Evolutionary conservation across 2,329 filamentous ascomycete genomes (phyloP).

Genomic region (Ilyonectria sp.): DNA sequence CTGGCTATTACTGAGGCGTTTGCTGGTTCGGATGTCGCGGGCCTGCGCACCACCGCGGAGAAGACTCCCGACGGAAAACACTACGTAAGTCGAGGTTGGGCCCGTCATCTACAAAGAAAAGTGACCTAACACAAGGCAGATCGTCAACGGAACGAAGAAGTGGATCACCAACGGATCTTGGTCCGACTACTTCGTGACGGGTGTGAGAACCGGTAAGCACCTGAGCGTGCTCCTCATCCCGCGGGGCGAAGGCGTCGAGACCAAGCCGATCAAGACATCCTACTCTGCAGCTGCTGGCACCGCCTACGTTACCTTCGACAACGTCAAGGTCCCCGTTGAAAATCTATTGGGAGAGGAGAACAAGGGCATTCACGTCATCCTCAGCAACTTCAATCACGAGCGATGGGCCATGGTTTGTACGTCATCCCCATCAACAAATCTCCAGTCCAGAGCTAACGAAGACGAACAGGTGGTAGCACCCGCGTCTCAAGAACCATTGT

Average conservation of each 20-base stretch:
- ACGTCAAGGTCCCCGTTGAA: conserved; percentile 86
- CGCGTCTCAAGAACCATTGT: conserved; percentile 78
- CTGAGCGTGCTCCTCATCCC: conserved; percentile 84
- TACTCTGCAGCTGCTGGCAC: conserved; percentile 87
- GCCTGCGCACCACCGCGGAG: conserved; percentile 82
- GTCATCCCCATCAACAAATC: conserved; percentile 39
- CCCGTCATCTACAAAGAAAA: conserved; percentile 18
- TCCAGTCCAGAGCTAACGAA: conserved; percentile 20
- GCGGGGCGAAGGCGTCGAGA: conserved; percentile 81
- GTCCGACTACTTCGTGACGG: conserved; percentile 87
- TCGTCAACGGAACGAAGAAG: conserved; percentile 84
- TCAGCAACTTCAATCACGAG: conserved; percentile 93
- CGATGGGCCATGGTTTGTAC: conserved; percentile 81
- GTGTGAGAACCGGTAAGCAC: conserved; percentile 84
- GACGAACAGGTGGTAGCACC: conserved; percentile 66
- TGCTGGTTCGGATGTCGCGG: conserved; percentile 84
- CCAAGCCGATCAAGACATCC: conserved; percentile 83
- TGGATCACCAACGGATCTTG: conserved; percentile 90
- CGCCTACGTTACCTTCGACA: conserved; percentile 85
- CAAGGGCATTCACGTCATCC: conserved; percentile 87
- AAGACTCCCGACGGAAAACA: conserved; percentile 83
- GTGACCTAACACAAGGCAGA: conserved; percentile 46
- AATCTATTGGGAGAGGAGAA: conserved; percentile 87
- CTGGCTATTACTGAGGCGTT: conserved; percentile 92
- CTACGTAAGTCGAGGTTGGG: conserved; percentile 67